Conservation (phyloP, 2,329 filamentous ascomycete species). For the Claviceps sp. region DNA sequence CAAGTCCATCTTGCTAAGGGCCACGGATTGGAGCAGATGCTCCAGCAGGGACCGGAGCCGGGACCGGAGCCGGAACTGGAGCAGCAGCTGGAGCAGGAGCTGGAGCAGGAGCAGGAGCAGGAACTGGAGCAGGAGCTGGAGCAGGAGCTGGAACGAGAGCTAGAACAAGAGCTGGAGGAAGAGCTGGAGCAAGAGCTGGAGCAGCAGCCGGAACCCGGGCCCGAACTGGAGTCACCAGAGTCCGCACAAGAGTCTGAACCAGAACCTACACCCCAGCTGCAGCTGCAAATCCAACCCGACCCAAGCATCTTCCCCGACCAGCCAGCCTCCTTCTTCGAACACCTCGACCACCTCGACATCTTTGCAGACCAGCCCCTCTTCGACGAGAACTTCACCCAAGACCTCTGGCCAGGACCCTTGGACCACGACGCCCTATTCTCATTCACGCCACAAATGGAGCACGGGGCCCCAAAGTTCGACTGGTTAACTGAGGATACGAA, state of each 20-base stretch:
- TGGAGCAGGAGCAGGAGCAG: too few relatives aligned
- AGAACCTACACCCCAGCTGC: not conserved
- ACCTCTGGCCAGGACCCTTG: slow-evolving; percentile 13
- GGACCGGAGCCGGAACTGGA: too few relatives aligned
- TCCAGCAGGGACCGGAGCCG: too few relatives aligned
- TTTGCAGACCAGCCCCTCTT: slow-evolving; percentile 9
- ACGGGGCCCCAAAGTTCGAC: slow-evolving; percentile 21
- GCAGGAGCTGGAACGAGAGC: too few relatives aligned
- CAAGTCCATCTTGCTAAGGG: slow-evolving; percentile 29
- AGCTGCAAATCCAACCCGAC: not conserved
- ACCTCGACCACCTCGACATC: slow-evolving; percentile 9
- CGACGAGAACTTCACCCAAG: slow-evolving; percentile 8
- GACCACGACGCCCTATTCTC: slow-evolving; percentile 22
- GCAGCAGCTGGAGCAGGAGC: too few relatives aligned
- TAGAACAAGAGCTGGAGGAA: too few relatives aligned
- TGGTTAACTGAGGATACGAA: slow-evolving; percentile 32
- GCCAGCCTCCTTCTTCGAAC: slow-evolving; percentile 13
- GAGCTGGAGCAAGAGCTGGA: too few relatives aligned
- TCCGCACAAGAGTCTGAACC: not conserved
- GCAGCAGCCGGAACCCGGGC: not conserved
- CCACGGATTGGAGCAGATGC: slow-evolving; percentile 3
- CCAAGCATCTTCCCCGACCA: slow-evolving; percentile 6
- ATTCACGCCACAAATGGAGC: slow-evolving; percentile 15
- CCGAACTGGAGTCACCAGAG: not conserved
- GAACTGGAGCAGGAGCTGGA: not conserved